Evolutionary conservation across 306 rosid genomes (phyloP).

Genomic region (Dalbergia oliveri): DNA sequence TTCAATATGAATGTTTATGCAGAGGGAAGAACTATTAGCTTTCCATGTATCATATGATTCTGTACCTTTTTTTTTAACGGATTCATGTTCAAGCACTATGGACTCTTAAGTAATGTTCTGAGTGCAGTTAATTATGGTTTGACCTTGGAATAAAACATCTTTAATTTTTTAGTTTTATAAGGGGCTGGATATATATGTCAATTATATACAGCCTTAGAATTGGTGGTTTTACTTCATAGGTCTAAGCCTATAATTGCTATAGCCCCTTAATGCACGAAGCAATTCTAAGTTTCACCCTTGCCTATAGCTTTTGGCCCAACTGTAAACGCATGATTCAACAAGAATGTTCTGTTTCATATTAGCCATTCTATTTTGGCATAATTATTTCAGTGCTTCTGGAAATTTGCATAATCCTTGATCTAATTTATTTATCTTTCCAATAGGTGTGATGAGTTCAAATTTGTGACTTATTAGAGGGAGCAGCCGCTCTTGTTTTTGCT

Average conservation of each 20-base stretch:
- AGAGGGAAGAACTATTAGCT: background rate
- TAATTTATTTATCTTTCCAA: background rate
- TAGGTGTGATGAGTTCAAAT: background rate
- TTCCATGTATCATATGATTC: background rate
- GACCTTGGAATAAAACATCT: background rate
- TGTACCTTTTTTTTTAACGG: background rate
- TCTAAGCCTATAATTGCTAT: no score
- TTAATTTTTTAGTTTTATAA: no score
- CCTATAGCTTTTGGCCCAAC: no score
- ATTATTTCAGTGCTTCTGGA: constrained; percentile 22
- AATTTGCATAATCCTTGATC: background rate
- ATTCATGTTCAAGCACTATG: constrained; percentile 15
- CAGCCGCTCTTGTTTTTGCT: background rate
- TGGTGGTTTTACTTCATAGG: no score
- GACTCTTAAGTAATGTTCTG: background rate
- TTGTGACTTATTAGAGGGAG: background rate
- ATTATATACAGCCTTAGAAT: background rate
- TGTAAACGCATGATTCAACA: background rate
- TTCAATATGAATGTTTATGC: constrained; percentile 8
- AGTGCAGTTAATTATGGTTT: background rate
- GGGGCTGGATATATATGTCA: background rate
- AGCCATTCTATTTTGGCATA: constrained; percentile 22
- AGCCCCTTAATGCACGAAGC: no score
- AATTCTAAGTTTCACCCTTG: no score
- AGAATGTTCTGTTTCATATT: constrained; percentile 23